Conservation (phyloP, 2,329 filamentous ascomycete genomes). For the Berkeleyomyces rouxiae region DNA sequence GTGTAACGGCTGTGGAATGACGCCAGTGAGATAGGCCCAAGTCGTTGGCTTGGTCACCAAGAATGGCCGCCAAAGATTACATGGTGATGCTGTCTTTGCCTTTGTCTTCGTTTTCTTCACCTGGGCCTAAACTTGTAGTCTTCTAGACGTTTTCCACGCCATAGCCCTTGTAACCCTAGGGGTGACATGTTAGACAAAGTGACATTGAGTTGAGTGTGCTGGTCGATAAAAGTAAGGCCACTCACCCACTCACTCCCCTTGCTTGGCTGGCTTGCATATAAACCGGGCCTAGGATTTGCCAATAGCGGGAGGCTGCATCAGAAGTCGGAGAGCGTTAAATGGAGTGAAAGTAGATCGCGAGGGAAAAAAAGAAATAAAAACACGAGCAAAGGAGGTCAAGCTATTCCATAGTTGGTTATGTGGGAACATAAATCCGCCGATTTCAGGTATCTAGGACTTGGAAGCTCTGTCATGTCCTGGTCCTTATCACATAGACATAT, state of each 20-base stretch:
- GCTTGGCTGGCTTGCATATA: too few species aligned
- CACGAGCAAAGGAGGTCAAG: neutral
- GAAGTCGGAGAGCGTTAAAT: neutral
- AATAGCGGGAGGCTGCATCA: neutral
- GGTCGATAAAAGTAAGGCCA: too few species aligned
- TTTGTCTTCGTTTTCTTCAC: neutral
- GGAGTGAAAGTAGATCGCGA: neutral
- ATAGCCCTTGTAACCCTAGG: neutral
- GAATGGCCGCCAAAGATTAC: neutral
- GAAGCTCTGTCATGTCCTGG: neutral
- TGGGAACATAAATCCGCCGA: neutral
- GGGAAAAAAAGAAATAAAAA: neutral
- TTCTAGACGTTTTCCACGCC: neutral
- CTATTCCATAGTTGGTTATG: neutral
- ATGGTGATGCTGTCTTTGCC: neutral
- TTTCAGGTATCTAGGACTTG: neutral
- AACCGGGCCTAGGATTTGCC: too few species aligned
- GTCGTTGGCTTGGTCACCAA: neutral
- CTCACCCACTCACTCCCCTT: too few species aligned
- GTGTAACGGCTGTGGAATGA: too few species aligned
- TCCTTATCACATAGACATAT: neutral
- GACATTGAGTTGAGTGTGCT: too few species aligned
- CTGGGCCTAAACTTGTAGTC: neutral
- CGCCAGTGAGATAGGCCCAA: neutral
- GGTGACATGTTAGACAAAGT: neutral